Conservation (phyloP, 1,284 basidiomycete species). For the Cutaneotrichosporon sp. region DNA sequence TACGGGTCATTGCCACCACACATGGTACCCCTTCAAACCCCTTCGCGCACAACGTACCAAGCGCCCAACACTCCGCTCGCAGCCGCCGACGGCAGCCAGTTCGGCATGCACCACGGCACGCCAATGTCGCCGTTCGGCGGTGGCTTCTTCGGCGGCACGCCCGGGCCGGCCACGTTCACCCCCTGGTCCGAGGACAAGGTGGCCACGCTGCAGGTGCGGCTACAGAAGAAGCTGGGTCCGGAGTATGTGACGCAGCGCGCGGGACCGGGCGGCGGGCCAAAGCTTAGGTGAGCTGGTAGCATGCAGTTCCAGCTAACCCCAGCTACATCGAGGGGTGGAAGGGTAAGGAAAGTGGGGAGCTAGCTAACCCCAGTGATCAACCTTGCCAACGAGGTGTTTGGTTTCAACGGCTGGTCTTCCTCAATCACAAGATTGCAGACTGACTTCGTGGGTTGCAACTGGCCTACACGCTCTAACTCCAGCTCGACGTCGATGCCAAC, state of each 20-base stretch:
- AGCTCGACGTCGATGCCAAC: slow-evolving; percentile 67
- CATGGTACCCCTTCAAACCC: slow-evolving; percentile 19
- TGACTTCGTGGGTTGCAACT: slow-evolving; percentile 56
- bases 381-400: slow-evolving; percentile 96
- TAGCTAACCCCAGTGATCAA: slow-evolving; percentile 65
- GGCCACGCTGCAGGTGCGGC: slow-evolving; percentile 73
- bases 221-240: slow-evolving; percentile 86
- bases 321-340: slow-evolving; percentile 98
- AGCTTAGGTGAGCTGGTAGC: slow-evolving; percentile 59
- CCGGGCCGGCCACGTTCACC: slow-evolving; percentile 26
- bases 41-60: slow-evolving; percentile 8
- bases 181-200: slow-evolving; percentile 62
- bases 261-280: slow-evolving; percentile 77
- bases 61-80: neutral
- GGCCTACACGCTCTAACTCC: slow-evolving; percentile 14
- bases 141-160: slow-evolving; percentile 1
- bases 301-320: slow-evolving; percentile 5
- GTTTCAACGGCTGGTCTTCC: slow-evolving; percentile 97
- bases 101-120: slow-evolving; percentile 19
- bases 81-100: slow-evolving; percentile 17
- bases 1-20: slow-evolving; percentile 12
- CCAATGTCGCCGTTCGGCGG: slow-evolving; percentile 8
- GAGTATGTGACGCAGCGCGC: slow-evolving; percentile 89
- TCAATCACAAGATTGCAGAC: slow-evolving; percentile 75
- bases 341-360: slow-evolving; percentile 35